A percentile compares a stretch with the other conserved stretches of the same genome.
Conservation (phyloP, 768 basidiomycete genomes). For the Stropharia rugosoannulata region DNA sequence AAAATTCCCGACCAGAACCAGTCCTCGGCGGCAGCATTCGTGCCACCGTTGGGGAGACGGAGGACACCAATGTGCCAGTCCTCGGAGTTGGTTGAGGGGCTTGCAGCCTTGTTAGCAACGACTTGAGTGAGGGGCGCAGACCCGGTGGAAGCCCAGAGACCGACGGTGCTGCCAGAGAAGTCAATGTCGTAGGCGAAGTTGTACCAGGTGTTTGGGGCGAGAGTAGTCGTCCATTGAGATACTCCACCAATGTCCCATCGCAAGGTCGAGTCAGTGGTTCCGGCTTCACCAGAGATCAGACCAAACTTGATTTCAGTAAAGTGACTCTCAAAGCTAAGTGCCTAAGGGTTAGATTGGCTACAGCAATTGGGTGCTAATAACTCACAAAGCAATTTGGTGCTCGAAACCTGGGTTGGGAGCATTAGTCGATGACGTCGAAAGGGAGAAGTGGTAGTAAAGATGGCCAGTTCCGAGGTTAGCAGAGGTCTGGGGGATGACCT, state of each 20-base stretch:
- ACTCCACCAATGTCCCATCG: conserved; percentile 20
- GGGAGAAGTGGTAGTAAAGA: conserved; percentile 20
- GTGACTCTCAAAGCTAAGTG: conserved; percentile 18
- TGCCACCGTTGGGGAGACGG: conserved; percentile 18
- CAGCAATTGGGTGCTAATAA: not conserved
- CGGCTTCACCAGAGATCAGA: conserved; percentile 15
- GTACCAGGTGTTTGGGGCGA: conserved; percentile 20
- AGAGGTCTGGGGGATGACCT: conserved; percentile 17
- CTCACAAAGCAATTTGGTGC: conserved; percentile 20
- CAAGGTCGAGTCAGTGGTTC: conserved; percentile 15
- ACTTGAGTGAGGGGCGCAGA: conserved; percentile 15
- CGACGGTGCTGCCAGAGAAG: conserved; percentile 17
- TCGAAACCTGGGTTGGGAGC: conserved; percentile 18
- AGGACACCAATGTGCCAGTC: conserved; percentile 21
- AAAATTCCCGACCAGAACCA: conserved; percentile 21
- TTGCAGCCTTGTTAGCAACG: conserved; percentile 15
- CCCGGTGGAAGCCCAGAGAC: conserved; percentile 19
- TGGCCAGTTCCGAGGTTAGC: conserved; percentile 20
- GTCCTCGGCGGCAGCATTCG: conserved; percentile 18
- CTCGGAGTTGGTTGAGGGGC: conserved; percentile 18
- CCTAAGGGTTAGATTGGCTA: not conserved
- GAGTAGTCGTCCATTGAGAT: conserved; percentile 18
- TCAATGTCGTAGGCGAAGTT: conserved; percentile 21
- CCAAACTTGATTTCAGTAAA: conserved; percentile 20
- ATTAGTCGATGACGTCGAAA: conserved; percentile 15